Conservation (phyloP, 331 rosid species). For the Acacia concinna region DNA sequence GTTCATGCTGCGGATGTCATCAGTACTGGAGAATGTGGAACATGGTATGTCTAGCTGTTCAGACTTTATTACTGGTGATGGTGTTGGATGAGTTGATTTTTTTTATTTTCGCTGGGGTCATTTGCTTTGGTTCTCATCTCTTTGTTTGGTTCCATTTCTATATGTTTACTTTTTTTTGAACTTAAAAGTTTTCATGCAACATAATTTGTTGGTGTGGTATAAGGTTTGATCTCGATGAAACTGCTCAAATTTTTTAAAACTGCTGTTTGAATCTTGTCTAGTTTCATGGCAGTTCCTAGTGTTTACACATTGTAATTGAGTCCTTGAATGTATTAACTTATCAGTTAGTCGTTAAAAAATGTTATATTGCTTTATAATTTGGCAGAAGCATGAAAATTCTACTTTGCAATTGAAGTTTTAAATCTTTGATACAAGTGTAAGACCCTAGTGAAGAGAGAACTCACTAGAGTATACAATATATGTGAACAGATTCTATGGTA, state of each 20-base stretch:
- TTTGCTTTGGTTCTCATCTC: not conserved
- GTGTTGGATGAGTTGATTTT: not conserved
- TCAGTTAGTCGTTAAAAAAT: not conserved
- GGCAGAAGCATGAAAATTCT: not conserved
- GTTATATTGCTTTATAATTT: not conserved
- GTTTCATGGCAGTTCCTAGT: not conserved
- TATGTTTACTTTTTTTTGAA: not conserved
- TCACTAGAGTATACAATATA: not conserved
- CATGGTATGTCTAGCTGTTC: slow-evolving; percentile 63
- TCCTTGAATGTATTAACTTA: not conserved
- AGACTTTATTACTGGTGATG: slow-evolving; percentile 20
- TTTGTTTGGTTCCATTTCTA: not conserved
- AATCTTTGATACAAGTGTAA: not conserved
- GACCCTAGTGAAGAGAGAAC: not conserved
- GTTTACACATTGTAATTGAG: not conserved
- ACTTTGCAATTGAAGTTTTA: not conserved
- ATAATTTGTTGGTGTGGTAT: slow-evolving; percentile 18
- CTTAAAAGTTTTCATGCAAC: not conserved
- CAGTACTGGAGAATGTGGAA: slow-evolving; percentile 99
- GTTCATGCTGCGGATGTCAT: slow-evolving; percentile 36
- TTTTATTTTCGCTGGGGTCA: not conserved
- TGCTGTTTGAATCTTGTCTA: not conserved
- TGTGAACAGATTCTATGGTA: not conserved
- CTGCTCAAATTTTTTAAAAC: slow-evolving; percentile 2
- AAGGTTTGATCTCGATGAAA: slow-evolving; percentile 3